Conservation (phyloP, 345 rosid species). For the Trapa incisa region DNA sequence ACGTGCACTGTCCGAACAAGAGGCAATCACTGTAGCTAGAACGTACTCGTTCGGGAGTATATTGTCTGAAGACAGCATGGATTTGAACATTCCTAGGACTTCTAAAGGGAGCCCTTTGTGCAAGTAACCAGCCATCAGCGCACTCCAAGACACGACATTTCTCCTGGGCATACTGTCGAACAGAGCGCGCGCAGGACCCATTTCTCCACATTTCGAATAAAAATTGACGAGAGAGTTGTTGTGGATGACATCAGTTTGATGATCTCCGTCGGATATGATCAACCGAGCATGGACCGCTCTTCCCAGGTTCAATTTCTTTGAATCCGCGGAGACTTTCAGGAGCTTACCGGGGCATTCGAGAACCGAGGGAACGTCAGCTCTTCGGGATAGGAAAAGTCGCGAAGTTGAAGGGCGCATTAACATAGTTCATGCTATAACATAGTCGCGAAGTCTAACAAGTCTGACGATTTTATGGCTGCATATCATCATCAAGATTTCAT, state of each 20-base stretch:
- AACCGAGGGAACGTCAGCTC: constrained; percentile 6
- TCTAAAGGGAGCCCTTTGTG: constrained; percentile 31
- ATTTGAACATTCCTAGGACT: constrained; percentile 42
- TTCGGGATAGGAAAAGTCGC: constrained; percentile 10
- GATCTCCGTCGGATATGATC: constrained; percentile 16
- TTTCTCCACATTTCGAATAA: constrained; percentile 40
- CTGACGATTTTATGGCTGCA: no score
- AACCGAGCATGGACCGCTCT: constrained; percentile 51
- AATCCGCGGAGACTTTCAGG: constrained; percentile 38
- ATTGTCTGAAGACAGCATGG: constrained; percentile 26
- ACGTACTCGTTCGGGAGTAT: constrained; percentile 49
- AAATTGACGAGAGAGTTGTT: constrained; percentile 42
- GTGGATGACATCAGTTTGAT: constrained; percentile 9
- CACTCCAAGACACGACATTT: constrained; percentile 56
- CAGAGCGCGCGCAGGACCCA: constrained; percentile 36
- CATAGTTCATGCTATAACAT: background rate
- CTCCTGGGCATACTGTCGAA: constrained; percentile 48
- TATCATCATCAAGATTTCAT: no score
- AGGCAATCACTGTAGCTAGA: constrained; percentile 38
- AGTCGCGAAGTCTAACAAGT: no score
- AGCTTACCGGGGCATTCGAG: constrained; percentile 22
- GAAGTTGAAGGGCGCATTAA: background rate
- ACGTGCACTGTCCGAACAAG: constrained; percentile 37
- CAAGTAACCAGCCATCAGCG: constrained; percentile 66
- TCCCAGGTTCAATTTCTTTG: constrained; percentile 28